These are phyloP conservation scores for Acer yangbiense DNA, from an alignment of 345 rosid genomes.

Conservation along the genomic window DNA sequence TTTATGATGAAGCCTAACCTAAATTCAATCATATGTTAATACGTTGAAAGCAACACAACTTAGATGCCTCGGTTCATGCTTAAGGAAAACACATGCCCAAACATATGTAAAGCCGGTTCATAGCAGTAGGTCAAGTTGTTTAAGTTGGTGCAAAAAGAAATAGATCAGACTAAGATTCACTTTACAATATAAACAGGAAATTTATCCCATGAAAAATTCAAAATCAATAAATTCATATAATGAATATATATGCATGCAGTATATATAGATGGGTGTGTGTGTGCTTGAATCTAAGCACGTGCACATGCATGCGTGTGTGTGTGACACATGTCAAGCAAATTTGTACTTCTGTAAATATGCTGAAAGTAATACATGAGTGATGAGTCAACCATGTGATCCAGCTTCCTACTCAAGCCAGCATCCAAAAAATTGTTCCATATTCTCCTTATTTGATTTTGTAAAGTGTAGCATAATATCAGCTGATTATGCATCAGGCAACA, in stretches of 20 bases:
- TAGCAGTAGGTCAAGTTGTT: not conserved
- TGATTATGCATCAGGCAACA: not conserved
- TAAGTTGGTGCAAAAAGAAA: not conserved
- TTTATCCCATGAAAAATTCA: not conserved
- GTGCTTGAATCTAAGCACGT: not conserved
- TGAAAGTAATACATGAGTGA: not conserved
- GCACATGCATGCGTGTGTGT: not conserved
- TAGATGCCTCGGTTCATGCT: not conserved
- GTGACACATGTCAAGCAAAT: not conserved
- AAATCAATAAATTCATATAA: not conserved
- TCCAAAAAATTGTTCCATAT: not conserved
- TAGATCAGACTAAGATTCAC: not conserved
- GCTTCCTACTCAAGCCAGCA: not conserved
- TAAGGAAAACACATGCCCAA: not conserved
- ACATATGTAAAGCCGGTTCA: not conserved
- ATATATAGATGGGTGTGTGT: not conserved
- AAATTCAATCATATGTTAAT: not conserved
- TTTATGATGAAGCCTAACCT: not conserved
- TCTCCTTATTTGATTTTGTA: not conserved
- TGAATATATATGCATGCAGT: not conserved
- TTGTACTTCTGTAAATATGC: not conserved
- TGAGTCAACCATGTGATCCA: not conserved
- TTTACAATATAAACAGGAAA: not conserved
- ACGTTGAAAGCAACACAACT: not conserved
- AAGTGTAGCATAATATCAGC: not conserved